Evolutionary conservation across 1,284 basidiomycete genomes (phyloP), one percentile per base, ranked within the genome.

Genomic region (Schizophyllum commune): DNA sequence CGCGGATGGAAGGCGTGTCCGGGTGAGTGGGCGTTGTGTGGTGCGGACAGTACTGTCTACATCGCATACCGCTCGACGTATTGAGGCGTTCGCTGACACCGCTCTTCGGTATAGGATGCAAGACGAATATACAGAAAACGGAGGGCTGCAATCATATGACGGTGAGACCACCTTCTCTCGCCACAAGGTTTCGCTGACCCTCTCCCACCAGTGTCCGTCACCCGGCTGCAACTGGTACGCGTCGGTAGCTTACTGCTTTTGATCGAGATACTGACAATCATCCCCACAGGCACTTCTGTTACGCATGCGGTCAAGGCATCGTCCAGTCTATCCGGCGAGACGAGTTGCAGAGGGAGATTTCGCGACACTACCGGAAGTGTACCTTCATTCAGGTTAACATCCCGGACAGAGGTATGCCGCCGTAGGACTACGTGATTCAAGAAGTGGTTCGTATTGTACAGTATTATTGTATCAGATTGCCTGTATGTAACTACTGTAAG

Each of bases 91-190:
- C n/a, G n/a, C 15, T 47, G 20, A 62, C 15, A 55, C 34, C 22
- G 5, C 51, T 59, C 21, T 47, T 27, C 22, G 54, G n/a, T 17
- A n/a, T 62, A 85, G 85, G 82, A 1, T 88, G 85, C 67, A 73
- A 75, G 60, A 85, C 84, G 0, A 82, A 84, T 0, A 79, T 81
- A 20, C 80, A 83, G 68, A 88, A 86, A 68, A 68, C 69, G 0
- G 68, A 71, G 1, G 86, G 85, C 0, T 88, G 85, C 67, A 85
- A 87, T 65, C 84, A 88, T 69, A 84, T 88, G 75, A 82, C 82
- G 60, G 85, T 85, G 62, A 65, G 81, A 68, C 27, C 55, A 20
- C 19, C 17, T 56, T 52, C 58, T 21, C 17, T 32, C 27, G 21
- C 52, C 21, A 33, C 57, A 54, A 19, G 21, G 47, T 17, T 57